Conservation (phyloP, 1,284 basidiomycete species). For the Thecaphora frezii region DNA sequence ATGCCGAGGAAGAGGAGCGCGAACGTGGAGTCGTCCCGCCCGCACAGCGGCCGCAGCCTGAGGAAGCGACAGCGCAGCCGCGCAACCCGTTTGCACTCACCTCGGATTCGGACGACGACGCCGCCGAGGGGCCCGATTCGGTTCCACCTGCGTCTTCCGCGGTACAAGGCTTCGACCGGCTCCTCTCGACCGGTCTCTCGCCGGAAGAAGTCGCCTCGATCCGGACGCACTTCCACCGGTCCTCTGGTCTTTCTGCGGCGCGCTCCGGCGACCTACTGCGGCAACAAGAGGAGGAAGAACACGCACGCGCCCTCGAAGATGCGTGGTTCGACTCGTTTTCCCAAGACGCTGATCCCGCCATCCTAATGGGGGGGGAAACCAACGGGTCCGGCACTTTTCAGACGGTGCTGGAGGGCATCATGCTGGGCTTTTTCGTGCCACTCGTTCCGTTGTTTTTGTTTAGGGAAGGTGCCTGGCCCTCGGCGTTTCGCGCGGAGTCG, state of each 20-base stretch:
- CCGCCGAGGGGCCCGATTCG: too few relatives aligned
- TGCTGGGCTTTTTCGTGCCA: slow-evolving; percentile 28
- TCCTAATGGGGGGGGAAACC: slow-evolving; percentile 2
- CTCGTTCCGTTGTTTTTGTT: slow-evolving; percentile 30
- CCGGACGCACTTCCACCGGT: slow-evolving; percentile 18
- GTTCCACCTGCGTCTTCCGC: too few relatives aligned
- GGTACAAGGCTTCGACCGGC: slow-evolving; percentile 18
- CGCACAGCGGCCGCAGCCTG: too few relatives aligned
- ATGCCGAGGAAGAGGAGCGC: not conserved
- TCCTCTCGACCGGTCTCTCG: slow-evolving; percentile 21
- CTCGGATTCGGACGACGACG: too few relatives aligned
- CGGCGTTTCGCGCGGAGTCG: slow-evolving; percentile 3
- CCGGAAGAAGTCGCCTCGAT: slow-evolving; percentile 18
- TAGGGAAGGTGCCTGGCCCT: slow-evolving; percentile 14
- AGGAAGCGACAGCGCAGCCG: too few relatives aligned
- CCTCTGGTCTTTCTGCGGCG: slow-evolving; percentile 1
- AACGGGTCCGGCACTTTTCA: slow-evolving; percentile 5
- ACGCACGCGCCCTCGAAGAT: slow-evolving; percentile 31
- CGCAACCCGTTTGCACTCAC: too few relatives aligned
- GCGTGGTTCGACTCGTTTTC: slow-evolving; percentile 32
- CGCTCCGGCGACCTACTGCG: slow-evolving; percentile 16
- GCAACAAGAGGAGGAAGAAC: slow-evolving; percentile 15
- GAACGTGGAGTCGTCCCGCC: too few relatives aligned
- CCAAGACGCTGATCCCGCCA: not conserved
- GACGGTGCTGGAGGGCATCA: slow-evolving; percentile 22